Evolutionary conservation across 768 basidiomycete species (phyloP).

Genomic region (Pholiota microspora): DNA sequence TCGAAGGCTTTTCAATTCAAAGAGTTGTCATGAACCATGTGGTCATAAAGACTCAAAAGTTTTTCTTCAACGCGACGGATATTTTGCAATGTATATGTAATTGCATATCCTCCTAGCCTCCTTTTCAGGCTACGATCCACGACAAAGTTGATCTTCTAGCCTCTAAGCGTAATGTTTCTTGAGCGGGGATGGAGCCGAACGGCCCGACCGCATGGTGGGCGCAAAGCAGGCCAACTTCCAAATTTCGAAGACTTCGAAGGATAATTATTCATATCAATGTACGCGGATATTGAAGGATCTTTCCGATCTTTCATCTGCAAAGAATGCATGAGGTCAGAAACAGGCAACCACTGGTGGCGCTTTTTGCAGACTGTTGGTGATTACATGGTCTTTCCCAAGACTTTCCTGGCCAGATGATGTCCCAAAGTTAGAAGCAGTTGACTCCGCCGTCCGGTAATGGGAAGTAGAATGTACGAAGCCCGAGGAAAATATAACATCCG

Average conservation of each 20-base stretch:
- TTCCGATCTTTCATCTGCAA: not conserved
- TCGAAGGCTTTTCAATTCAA: not conserved
- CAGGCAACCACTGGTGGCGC: conserved; percentile 1
- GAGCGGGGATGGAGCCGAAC: not conserved
- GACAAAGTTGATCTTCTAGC: not conserved
- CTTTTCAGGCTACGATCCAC: too few species aligned
- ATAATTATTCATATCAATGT: too few species aligned
- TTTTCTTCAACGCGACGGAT: too few species aligned
- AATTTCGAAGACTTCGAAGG: not conserved
- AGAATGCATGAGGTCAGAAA: not conserved
- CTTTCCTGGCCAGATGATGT: not conserved
- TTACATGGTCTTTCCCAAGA: not conserved
- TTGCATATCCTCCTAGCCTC: too few species aligned
- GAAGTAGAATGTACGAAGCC: not conserved
- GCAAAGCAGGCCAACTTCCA: too few species aligned
- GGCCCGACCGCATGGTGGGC: too few species aligned
- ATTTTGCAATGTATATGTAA: too few species aligned
- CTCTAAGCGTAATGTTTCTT: not conserved
- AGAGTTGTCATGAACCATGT: too few species aligned
- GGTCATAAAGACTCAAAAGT: too few species aligned
- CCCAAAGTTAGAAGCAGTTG: not conserved
- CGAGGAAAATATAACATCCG: conserved; percentile 1
- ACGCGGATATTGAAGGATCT: not conserved
- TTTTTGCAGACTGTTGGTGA: not conserved
- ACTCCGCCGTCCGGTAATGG: not conserved